Base-by-base conservation (phyloP, 257 asterid species). In the Catharanthus roseus region DNA sequence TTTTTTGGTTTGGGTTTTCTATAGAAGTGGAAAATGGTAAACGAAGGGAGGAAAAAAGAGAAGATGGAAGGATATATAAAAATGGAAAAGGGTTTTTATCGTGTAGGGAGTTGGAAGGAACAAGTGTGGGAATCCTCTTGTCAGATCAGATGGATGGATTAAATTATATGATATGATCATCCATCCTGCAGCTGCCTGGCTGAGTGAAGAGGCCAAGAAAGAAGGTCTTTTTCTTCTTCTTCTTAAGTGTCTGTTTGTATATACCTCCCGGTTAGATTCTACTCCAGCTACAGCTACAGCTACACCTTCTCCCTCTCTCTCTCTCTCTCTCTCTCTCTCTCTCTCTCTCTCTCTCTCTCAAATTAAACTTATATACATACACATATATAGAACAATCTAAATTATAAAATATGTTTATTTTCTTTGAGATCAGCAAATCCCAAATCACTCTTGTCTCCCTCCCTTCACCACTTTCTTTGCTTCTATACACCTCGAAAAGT, bases 21-120 rank as follows among this genome's bases (percentile, higher is more conserved):
- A 72, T 68, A 65, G 77, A 82, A 75, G 79, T 72, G 83, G 87
- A 74, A 87, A 83, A 78, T 77, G 77, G 77, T 55, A 77, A 77
- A 80, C 70, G 70, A 73, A 77, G 47, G 47, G 65, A 54, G 50
- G 72, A 80, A 76, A 65, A 78, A 83, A 79, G 71, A 55, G 53
- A 42, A 26, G 67, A 38, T n/a, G 31, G 10, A 65, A 15, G 13
- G 15, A 6, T 28, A 34, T 67, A 49, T 39, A 72, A 80, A 78
- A 76, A 45, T 63, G 72, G 76, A 34, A 69, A 73, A 34, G 15
- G n/a, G n/a, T n/a, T 72, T 68, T 75, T 81, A 81, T 77, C 85
- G 90, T 83, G 75, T 88, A 86, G 83, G 79, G 92, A 53, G 62
- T 86, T 88, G 92, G 89, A 85, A 83, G 88, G 74, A 79, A 85